Base-by-base conservation (phyloP, 2,329 filamentous ascomycete species). In the Leptographium galeiforme region DNA sequence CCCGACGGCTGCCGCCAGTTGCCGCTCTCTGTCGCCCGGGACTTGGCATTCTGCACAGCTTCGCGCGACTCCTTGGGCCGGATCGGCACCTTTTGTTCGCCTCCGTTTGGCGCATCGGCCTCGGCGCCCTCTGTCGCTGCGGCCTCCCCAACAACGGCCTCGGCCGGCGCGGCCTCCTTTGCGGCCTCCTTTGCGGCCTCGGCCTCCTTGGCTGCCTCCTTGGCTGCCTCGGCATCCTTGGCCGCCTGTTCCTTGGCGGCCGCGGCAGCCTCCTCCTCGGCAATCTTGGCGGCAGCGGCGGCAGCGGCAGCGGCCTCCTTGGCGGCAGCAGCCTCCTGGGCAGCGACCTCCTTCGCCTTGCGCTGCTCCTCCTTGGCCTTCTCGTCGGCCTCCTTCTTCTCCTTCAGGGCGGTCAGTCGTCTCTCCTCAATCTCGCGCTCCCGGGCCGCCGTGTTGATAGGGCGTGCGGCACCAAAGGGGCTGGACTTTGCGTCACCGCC, bases 381-480 rank as follows among this genome's bases (percentile, higher is more conserved):
- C 58, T 93, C 88, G 1, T 93, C 88, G 1, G 84, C 81, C 62
- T 95, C 89, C 65, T 84, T 87, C 79, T 94, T 95, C 68, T 93
- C 84, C 58, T 82, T 82, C 32, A 89, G 58, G 8, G 79, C 78
- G 55, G 87, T 75, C 63, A 86, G 75, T 59, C 86, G 79, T 77
- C 89, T 95, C 72, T 95, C 89, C 63, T 94, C 91, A 55, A 98
- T 82, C 67, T 94, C 84, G 62, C 84, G 85, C 72, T 97, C 91
- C 60, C 87, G 84, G 14, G 89, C 79, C 47, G 88, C 87, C 48
- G 91, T 97, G 70, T 98, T 90, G 62, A 97, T 95, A 53, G 93
- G 93, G 57, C 86, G 84, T 54, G 93, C 93, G 57, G 87, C 90
- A 63, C 93, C 93, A 66, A 98, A 98, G 43, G 89, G 89, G 68